These are phyloP conservation scores for Diversispora epigaea DNA, from an alignment of 192 early-diverging fungal genomes.

Conservation along the genomic window DNA sequence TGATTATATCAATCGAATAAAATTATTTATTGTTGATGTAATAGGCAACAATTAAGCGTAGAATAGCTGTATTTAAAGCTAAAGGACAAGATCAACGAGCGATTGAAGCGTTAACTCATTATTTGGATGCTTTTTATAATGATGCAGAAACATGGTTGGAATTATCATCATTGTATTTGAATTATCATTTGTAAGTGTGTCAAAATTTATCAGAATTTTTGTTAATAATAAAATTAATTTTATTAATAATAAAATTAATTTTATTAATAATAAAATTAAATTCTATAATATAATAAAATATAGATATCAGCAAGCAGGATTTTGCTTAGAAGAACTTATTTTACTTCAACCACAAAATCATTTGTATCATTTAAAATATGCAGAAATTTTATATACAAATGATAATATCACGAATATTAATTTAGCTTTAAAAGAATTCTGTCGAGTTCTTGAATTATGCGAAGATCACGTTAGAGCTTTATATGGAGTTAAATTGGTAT, in stretches of 20 bases:
- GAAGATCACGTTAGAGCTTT: conserved; percentile 83
- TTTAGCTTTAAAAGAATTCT: conserved; percentile 84
- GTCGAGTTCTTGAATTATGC: conserved; percentile 83
- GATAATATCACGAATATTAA: conserved; percentile 61
- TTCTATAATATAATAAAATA: neutral
- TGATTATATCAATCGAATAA: neutral
- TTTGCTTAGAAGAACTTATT: conserved; percentile 90
- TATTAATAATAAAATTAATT: conserved; percentile 14
- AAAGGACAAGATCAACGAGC: conserved; percentile 68
- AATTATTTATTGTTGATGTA: neutral
- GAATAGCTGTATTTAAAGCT: conserved; percentile 70
- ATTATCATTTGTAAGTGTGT: conserved; percentile 53
- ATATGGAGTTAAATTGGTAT: conserved; percentile 82
- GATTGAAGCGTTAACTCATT: conserved; percentile 67
- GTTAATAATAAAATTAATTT: neutral
- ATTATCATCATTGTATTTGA: conserved; percentile 73
- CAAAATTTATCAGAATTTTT: neutral
- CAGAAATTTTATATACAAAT: conserved; percentile 81
- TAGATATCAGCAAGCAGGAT: conserved; percentile 80
- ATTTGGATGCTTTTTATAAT: conserved; percentile 80
- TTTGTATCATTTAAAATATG: conserved; percentile 83
- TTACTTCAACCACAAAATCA: conserved; percentile 84
- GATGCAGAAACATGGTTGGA: conserved; percentile 92
- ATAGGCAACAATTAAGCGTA: conserved; percentile 69
- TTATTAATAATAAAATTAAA: conserved; percentile 13